A percentile compares a stretch with the other conserved stretches of the same genome.
These are phyloP conservation scores for Saccharomyces hybrid DNA, from an alignment of 1,139 yeast species.

Conservation along the genomic window DNA sequence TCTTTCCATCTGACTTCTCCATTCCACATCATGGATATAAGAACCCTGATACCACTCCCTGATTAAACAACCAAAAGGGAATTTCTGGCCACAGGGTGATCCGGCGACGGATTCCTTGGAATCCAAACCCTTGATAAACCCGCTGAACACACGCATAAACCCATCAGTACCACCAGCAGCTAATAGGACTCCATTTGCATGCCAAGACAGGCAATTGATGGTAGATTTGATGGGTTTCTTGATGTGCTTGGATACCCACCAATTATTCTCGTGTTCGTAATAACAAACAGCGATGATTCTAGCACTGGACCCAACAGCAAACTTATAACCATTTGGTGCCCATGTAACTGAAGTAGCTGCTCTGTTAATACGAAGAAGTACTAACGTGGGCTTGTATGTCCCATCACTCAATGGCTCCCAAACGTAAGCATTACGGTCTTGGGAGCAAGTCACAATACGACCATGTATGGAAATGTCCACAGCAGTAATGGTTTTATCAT, in stretches of 20 bases:
- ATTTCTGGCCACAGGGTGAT: conserved; percentile 85
- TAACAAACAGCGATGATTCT: conserved; percentile 92
- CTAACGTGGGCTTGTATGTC: conserved; percentile 78
- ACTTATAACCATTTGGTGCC: conserved; percentile 89
- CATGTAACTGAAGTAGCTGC: conserved; percentile 92
- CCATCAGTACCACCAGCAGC: conserved; percentile 95
- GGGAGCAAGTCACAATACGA: conserved; percentile 91
- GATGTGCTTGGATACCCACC: conserved; percentile 99
- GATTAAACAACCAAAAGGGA: conserved; percentile 91
- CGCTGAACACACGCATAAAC: conserved; percentile 89
- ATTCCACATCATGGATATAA: conserved; percentile 89
- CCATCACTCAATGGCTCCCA: conserved; percentile 75
- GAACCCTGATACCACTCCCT: conserved; percentile 83
- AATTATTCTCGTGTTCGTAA: conserved; percentile 91
- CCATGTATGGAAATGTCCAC: conserved; percentile 89
- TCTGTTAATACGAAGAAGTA: conserved; percentile 80
- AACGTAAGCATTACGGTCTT: conserved; percentile 94
- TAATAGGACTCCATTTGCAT: conserved; percentile 80
- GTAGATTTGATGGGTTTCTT: conserved; percentile 90
- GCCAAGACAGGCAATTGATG: conserved; percentile 84
- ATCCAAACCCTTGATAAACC: conserved; percentile 85
- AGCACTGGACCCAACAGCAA: conserved; percentile 96
- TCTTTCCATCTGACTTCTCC: conserved; percentile 72
- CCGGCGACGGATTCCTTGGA: conserved; percentile 60
- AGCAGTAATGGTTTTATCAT: conserved; percentile 91